Evolutionary conservation across 352 stramenopile genomes (phyloP).

Genomic region (Globisporangium rhizosaccharum): DNA sequence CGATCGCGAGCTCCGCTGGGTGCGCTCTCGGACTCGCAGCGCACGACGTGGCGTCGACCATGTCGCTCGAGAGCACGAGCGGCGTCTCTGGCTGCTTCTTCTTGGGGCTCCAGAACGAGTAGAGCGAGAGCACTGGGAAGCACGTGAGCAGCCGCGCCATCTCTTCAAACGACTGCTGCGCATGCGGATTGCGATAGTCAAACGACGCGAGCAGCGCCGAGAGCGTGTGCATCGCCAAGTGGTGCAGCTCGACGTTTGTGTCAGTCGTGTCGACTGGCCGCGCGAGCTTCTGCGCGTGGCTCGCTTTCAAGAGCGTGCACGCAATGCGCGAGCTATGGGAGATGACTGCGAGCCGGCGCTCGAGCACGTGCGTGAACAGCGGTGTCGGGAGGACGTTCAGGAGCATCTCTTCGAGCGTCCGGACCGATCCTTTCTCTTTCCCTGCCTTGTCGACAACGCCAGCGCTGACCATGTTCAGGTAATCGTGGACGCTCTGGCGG

Average conservation of each 20-base stretch:
- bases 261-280: conserved; percentile 30
- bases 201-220: conserved; percentile 66
- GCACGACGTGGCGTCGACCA: conserved; percentile 53
- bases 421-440: conserved; percentile 72
- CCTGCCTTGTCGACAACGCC: conserved; percentile 62
- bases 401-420: conserved; percentile 79
- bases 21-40: conserved; percentile 42
- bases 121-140: conserved; percentile 75
- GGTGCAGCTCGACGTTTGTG: conserved; percentile 63
- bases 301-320: conserved; percentile 42
- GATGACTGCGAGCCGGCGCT: conserved; percentile 74
- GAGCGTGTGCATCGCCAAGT: conserved; percentile 80
- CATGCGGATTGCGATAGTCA: conserved; percentile 45
- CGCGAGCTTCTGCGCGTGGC: conserved; percentile 32
- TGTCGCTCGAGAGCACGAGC: conserved; percentile 31
- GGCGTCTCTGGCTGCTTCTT: conserved; percentile 55
- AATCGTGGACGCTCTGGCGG: conserved; percentile 73
- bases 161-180: conserved; percentile 68
- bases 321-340: conserved; percentile 74
- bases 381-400: conserved; percentile 69
- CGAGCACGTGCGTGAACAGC: conserved; percentile 70
- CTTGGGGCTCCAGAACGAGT: conserved; percentile 81
- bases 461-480: conserved; percentile 78
- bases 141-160: conserved; percentile 65
- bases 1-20: conserved; percentile 41